phyloP scores from a whole-genome alignment of 129 eudicot species.

The Dittrichia graveolens region DNA sequence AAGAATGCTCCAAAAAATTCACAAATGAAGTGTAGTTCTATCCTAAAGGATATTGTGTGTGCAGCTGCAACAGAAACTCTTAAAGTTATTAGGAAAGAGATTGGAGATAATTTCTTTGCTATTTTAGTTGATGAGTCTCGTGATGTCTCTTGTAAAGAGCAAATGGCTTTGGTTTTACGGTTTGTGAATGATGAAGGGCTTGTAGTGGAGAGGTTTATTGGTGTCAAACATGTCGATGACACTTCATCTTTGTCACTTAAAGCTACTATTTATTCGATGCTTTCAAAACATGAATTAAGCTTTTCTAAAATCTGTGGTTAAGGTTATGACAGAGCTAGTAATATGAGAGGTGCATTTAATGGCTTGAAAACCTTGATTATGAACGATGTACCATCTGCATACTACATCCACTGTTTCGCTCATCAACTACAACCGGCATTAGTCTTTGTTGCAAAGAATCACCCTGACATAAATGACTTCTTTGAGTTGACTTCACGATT shows the following conservation, averaged over 20 bases:
- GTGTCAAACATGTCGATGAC: neutral
- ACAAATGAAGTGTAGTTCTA: neutral
- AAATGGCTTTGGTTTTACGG: slow-evolving; percentile 17
- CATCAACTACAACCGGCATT: neutral
- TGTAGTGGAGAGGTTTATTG: neutral
- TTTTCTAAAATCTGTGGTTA: neutral
- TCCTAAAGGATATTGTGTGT: slow-evolving; percentile 6
- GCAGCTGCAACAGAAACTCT: neutral
- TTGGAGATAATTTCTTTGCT: neutral
- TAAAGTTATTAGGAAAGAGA: neutral
- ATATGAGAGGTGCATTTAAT: neutral
- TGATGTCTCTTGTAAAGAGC: slow-evolving; percentile 22
- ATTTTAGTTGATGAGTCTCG: slow-evolving; percentile 15
- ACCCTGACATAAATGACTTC: neutral
- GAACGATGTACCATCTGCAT: neutral
- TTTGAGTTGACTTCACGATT: neutral
- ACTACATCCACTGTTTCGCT: neutral
- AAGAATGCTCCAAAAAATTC: neutral
- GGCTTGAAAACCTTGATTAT: neutral
- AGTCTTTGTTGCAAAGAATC: neutral
- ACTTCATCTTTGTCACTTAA: neutral
- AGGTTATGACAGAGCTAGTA: neutral
- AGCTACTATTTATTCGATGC: neutral
- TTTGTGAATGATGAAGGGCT: neutral
- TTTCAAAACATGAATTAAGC: neutral